A percentile compares a stretch with the other conserved stretches of the same genome.
Evolutionary conservation across 1,139 yeast genomes (phyloP).

Genomic region (Torulaspora pretoriensis): DNA sequence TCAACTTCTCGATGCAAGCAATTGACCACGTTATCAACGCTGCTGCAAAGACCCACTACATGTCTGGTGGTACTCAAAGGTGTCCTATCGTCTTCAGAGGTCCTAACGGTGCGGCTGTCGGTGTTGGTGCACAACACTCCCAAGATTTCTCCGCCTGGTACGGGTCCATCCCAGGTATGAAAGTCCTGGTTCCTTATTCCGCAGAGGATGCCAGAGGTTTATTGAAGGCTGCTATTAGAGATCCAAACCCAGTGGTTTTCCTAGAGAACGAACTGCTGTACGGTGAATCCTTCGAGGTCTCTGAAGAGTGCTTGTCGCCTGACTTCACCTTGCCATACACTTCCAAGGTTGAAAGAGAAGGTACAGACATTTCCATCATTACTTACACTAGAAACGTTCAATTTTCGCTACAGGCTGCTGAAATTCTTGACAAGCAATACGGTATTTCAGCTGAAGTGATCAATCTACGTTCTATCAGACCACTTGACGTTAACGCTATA

Average conservation of each 20-base stretch:
- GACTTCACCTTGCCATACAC: constrained; percentile 90
- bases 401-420: constrained; percentile 87
- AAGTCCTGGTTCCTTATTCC: constrained; percentile 91
- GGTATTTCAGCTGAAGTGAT: constrained; percentile 91
- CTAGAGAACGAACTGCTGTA: constrained; percentile 93
- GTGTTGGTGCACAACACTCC: constrained; percentile 99
- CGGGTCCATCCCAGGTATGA: constrained; percentile 96
- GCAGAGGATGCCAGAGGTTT: constrained; percentile 97
- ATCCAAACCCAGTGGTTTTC: constrained; percentile 95
- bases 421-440: constrained; percentile 71
- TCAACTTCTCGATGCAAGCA: constrained; percentile 99
- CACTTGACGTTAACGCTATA: constrained; percentile 85
- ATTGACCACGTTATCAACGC: constrained; percentile 97
- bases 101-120: constrained; percentile 99
- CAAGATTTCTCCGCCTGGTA: constrained; percentile 98
- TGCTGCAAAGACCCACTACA: constrained; percentile 96
- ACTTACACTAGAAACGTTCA: constrained; percentile 89
- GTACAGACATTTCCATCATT: constrained; percentile 84
- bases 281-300: constrained; percentile 85
- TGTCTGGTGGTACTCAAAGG: constrained; percentile 98
- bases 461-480: constrained; percentile 95
- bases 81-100: constrained; percentile 98
- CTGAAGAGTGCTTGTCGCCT: constrained; percentile 82
- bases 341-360: constrained; percentile 92
- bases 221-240: constrained; percentile 93